Evolutionary conservation across 202 grass and related monocot genomes (phyloP), one percentile per base, ranked within the genome.

Genomic region (Elaeis oleifera): DNA sequence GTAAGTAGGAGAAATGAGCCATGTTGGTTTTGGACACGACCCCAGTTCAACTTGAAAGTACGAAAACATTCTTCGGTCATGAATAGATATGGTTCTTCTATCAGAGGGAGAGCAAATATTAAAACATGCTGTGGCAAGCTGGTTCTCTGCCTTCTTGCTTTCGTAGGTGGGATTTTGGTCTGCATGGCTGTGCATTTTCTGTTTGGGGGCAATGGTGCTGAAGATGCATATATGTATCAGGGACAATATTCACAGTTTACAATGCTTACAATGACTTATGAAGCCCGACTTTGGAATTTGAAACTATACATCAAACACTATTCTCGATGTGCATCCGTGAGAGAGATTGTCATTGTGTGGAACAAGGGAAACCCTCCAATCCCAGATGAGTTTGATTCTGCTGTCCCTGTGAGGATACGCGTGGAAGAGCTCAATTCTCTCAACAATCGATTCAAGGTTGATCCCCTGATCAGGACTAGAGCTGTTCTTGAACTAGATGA

Each of bases 401-500:
- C 82, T 15, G 82, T 89, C 9, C 94, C 94, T 39, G 85, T 99
- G 28, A 90, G 88, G 56, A 92, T 99, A 69, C 74, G 88, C 3
- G 80, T 92, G 57, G 88, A 99, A 63, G 73, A 82, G 61, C 50
- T 71, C 18, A 99, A 99, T 84, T 99, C 94, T 64, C 84, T 99
- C 5, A 99, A 99, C 72, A 99, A 99, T 58, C 68, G 85, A 28
- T 99, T 99, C 55, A 89, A 78, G 65, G 72, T 81, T 31, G 94
- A 92, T 18, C 82, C 88, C 60, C 76, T 89, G 57, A 99, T 92
- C 79, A 99, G 86, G 62, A 99, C 94, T 19, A 68, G 77, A 7
- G 88, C 94, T 25, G 85, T 92, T 74, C 67, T 99, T 71, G 94
- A 99, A 64, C 74, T 99, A 56, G 94, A 99, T 36, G 94, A 99